Evolutionary conservation across 176 grass and related monocot species (phyloP).

Genomic region (Pharus latifolius): DNA sequence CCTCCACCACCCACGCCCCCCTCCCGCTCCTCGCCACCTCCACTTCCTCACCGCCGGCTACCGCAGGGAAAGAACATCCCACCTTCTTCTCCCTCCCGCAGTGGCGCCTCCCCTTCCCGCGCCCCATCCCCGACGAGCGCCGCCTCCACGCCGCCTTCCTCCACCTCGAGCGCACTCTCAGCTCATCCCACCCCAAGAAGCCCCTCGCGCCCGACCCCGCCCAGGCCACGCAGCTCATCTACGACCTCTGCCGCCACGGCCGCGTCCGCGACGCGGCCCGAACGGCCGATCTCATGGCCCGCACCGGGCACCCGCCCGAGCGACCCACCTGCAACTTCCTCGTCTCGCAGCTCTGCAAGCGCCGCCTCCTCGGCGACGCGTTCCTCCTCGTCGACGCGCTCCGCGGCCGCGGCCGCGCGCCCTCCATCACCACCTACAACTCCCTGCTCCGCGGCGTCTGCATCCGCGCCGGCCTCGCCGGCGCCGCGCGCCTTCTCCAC

Average conservation of each 20-base stretch:
- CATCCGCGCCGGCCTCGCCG: no score
- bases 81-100: slow-evolving; percentile 6
- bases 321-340: slow-evolving; percentile 10
- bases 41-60: no score
- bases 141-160: neutral
- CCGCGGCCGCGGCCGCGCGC: neutral
- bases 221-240: slow-evolving; percentile 24
- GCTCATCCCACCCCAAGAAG: slow-evolving; percentile 14
- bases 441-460: slow-evolving; percentile 18
- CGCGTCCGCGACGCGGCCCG: slow-evolving; percentile 15
- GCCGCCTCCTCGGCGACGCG: slow-evolving; percentile 13
- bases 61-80: no score
- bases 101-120: neutral
- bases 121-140: neutral
- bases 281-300: slow-evolving; percentile 9
- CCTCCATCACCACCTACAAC: slow-evolving; percentile 22
- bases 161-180: neutral
- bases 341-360: slow-evolving; percentile 20
- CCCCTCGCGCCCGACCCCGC: neutral
- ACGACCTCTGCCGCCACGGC: slow-evolving; percentile 10
- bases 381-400: slow-evolving; percentile 20
- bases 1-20: no score
- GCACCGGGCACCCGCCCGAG: neutral
- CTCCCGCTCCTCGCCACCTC: no score
- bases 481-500: slow-evolving; percentile 15